These are phyloP conservation scores for Triangularia verruculosa DNA, from an alignment of 2,329 filamentous ascomycete genomes.

Conservation along the genomic window DNA sequence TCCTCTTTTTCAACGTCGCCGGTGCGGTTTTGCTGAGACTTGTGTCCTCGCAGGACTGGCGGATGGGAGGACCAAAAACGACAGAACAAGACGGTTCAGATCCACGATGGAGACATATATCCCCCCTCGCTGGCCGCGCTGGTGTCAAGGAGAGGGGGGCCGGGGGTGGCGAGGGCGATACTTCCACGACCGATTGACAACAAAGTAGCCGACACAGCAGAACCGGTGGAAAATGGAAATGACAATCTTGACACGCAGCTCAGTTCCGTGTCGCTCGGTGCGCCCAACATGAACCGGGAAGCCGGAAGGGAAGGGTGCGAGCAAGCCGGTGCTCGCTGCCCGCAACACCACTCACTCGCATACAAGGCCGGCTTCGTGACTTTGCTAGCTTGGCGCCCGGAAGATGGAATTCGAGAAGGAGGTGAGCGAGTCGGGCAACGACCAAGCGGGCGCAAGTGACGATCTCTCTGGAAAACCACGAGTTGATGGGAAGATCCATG, in stretches of 20 bases:
- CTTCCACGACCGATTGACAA: slow-evolving; percentile 18
- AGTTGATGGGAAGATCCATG: slow-evolving; percentile 15
- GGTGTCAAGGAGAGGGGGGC: slow-evolving; percentile 3
- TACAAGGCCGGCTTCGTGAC: slow-evolving; percentile 26
- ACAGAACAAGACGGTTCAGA: slow-evolving; percentile 8
- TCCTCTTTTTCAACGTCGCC: slow-evolving; percentile 9
- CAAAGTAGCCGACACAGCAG: slow-evolving; percentile 13
- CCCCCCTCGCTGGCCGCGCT: slow-evolving; percentile 11
- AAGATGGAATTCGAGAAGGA: slow-evolving; percentile 18
- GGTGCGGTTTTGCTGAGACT: slow-evolving; percentile 10
- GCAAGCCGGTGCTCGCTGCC: slow-evolving; percentile 8
- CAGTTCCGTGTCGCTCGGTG: slow-evolving; percentile 11
- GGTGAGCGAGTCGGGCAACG: slow-evolving; percentile 12
- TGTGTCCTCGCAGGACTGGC: slow-evolving; percentile 14
- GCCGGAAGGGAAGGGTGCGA: slow-evolving; percentile 14
- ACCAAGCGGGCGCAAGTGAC: slow-evolving; percentile 18
- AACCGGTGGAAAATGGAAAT: slow-evolving; percentile 11
- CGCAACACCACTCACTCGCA: slow-evolving; percentile 23
- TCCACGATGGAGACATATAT: slow-evolving; percentile 29
- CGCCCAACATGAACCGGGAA: slow-evolving; percentile 17
- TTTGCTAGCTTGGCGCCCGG: slow-evolving; percentile 16
- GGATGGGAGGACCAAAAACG: slow-evolving; percentile 10
- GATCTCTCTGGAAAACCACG: slow-evolving; percentile 6
- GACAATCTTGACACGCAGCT: neutral
- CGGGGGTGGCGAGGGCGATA: slow-evolving; percentile 27